A percentile compares a stretch with the other conserved stretches of the same genome.
Evolutionary conservation across 1,284 basidiomycete species (phyloP).

Genomic region (Malassezia sp.): DNA sequence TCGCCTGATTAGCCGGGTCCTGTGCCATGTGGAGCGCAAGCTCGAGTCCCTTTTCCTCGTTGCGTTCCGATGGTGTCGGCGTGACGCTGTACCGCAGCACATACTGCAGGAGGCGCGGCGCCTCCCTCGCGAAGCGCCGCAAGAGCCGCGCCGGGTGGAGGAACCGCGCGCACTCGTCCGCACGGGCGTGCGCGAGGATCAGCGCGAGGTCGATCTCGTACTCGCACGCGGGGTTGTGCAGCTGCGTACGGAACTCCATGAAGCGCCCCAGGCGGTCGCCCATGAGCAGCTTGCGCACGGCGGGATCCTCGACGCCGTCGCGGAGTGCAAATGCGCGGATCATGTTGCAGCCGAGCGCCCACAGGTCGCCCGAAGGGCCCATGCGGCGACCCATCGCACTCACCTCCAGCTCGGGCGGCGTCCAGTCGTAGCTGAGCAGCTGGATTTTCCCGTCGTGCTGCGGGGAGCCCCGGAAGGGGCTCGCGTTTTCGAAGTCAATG

Average conservation of each 20-base stretch:
- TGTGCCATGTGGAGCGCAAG: constrained; percentile 25
- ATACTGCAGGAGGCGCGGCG: constrained; percentile 28
- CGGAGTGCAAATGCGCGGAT: constrained; percentile 40
- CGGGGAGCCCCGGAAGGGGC: constrained; percentile 36
- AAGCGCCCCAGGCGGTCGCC: constrained; percentile 29
- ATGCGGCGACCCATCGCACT: constrained; percentile 33
- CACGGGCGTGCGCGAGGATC: constrained; percentile 1
- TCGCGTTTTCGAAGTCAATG: constrained; percentile 44
- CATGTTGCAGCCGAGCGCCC: constrained; percentile 40
- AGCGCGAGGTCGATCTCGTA: constrained; percentile 16
- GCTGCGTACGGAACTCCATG: constrained; percentile 19
- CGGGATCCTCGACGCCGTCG: constrained; percentile 32
- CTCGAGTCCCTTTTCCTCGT: constrained; percentile 25
- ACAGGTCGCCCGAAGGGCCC: constrained; percentile 39
- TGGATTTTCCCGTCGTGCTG: constrained; percentile 36
- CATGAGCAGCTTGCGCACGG: constrained; percentile 30
- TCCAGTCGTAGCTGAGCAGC: constrained; percentile 41
- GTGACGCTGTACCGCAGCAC: constrained; percentile 31
- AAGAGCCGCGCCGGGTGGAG: constrained; percentile 26
- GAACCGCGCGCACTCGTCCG: constrained; percentile 5
- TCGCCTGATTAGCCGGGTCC: constrained; percentile 4
- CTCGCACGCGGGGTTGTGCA: constrained; percentile 3
- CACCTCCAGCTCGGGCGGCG: constrained; percentile 35
- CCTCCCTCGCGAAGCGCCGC: constrained; percentile 26
- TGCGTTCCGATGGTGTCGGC: constrained; percentile 19